Base-by-base conservation (phyloP, 2,329 filamentous ascomycete species). In the Helotiales sp. region DNA sequence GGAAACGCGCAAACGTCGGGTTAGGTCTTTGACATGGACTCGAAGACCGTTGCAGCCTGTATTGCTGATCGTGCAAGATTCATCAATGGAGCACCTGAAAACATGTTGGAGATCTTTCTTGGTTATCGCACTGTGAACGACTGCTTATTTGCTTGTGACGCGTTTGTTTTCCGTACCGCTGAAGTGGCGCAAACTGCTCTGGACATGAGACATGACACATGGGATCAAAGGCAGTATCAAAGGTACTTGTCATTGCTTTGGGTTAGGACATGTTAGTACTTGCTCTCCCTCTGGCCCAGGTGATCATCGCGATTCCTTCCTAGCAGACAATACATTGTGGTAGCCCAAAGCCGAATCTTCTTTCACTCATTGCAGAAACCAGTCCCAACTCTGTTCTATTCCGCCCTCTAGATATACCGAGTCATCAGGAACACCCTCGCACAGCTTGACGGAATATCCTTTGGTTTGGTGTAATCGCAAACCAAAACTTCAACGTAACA, bases 351-450 rank as follows among this genome's bases (percentile, higher is more conserved):
- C 22, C 20, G 20, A 6, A 26, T 13, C 20, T 49, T 24, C 2
- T 24, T 3, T 13, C n/a, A 7, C 2, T 22, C 6, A 24, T 13
- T 11, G n/a, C n/a, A 50, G 6, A 26, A 50, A 50, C 11, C 22
- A 28, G 13, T 50, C 10, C 22, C 47, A 50, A 26, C 10, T 15
- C 22, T 3, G 13, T 5, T 50, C 20, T 24, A 26, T n/a, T 30
- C 24, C 22, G 17, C 3, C n/a, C n/a, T 32, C 32, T 68, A 70
- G 34, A 71, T 65, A 37, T 59, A 70, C 20, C 28, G 47, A 1
- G 68, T 64, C 7, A 71, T 64, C 37, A 71, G 62, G 7, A 67
- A 66, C 61, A 69, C 68, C 45, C 63, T 70, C 32, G 70, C 66
- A 67, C 71, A 72, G 28, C 67, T 71, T 11, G 45, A 61, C 0